A percentile compares a stretch with the other conserved stretches of the same genome.
phyloP scores from a whole-genome alignment of 352 stramenopile species.

The Pythium coloratum region DNA sequence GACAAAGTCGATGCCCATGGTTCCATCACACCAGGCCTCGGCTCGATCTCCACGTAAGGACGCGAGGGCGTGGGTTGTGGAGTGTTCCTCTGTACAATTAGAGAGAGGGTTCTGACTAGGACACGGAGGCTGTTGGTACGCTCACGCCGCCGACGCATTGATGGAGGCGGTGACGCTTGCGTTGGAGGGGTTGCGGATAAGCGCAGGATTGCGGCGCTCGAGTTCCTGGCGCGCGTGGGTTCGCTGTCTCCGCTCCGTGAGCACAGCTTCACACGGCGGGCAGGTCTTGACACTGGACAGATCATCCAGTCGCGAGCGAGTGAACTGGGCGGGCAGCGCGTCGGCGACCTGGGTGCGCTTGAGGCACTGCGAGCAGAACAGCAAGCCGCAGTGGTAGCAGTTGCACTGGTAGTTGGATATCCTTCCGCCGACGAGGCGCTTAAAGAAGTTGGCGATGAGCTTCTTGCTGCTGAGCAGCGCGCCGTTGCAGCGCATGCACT shows the following conservation, averaged over 20 bases:
- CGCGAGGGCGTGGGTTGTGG: neutral
- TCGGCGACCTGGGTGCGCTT: constrained; percentile 46
- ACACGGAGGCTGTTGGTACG: neutral
- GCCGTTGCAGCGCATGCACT: constrained; percentile 76
- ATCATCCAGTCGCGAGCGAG: constrained; percentile 57
- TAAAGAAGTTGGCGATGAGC: constrained; percentile 57
- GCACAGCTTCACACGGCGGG: constrained; percentile 56
- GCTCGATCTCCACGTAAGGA: neutral
- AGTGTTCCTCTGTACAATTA: constrained; percentile 1
- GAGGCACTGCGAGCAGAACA: constrained; percentile 72
- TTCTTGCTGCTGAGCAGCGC: constrained; percentile 49
- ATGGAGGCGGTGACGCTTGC: neutral
- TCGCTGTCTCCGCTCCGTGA: constrained; percentile 61
- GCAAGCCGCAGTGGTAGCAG: constrained; percentile 81
- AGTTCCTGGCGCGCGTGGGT: constrained; percentile 48
- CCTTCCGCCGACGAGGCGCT: constrained; percentile 44
- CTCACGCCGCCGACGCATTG: constrained; percentile 21
- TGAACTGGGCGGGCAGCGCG: constrained; percentile 44
- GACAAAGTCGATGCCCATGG: neutral
- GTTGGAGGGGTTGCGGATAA: constrained; percentile 25
- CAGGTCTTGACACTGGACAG: constrained; percentile 59
- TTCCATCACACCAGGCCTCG: neutral
- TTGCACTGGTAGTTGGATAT: constrained; percentile 59
- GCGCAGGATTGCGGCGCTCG: constrained; percentile 53
- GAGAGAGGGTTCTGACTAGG: neutral